phyloP scores from a whole-genome alignment of 2,329 filamentous ascomycete genomes.

The Fusarium tuaranense region DNA sequence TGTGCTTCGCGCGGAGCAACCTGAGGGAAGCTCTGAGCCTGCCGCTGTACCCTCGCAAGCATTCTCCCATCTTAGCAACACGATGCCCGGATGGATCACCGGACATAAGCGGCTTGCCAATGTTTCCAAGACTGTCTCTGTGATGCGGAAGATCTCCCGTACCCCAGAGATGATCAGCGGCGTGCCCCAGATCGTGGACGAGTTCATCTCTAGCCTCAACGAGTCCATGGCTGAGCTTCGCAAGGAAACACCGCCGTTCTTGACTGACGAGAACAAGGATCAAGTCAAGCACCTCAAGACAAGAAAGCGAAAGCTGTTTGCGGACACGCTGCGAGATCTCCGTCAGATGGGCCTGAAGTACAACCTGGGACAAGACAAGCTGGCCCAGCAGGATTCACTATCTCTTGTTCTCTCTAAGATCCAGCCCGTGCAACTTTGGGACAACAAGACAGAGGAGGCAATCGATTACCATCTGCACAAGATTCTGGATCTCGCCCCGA shows the following conservation, averaged over 20 bases:
- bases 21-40: constrained; percentile 1
- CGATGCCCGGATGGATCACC: constrained; percentile 54
- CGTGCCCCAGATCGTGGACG: constrained; percentile 69
- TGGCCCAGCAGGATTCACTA: constrained; percentile 79
- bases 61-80: constrained; percentile 36
- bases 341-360: constrained; percentile 90
- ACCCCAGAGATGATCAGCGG: constrained; percentile 65
- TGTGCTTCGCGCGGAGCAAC: constrained; percentile 21
- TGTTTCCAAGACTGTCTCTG: constrained; percentile 74
- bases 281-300: constrained; percentile 89
- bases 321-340: constrained; percentile 85
- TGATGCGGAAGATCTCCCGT: constrained; percentile 76
- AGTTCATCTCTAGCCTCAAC: constrained; percentile 77
- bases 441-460: constrained; percentile 41
- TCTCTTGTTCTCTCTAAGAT: constrained; percentile 75
- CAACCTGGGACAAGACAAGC: constrained; percentile 80
- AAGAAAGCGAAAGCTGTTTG: constrained; percentile 89
- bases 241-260: constrained; percentile 82
- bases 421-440: constrained; percentile 52
- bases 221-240: constrained; percentile 78
- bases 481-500: constrained; percentile 78
- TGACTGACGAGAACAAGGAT: constrained; percentile 89
- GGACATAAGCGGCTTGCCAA: constrained; percentile 77
- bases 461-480: constrained; percentile 84
- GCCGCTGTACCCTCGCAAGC: constrained; percentile 25